Evolutionary conservation across 495 filamentous ascomycete genomes (phyloP), one percentile per base, ranked within the genome.

Genomic region (Platismatia glauca): DNA sequence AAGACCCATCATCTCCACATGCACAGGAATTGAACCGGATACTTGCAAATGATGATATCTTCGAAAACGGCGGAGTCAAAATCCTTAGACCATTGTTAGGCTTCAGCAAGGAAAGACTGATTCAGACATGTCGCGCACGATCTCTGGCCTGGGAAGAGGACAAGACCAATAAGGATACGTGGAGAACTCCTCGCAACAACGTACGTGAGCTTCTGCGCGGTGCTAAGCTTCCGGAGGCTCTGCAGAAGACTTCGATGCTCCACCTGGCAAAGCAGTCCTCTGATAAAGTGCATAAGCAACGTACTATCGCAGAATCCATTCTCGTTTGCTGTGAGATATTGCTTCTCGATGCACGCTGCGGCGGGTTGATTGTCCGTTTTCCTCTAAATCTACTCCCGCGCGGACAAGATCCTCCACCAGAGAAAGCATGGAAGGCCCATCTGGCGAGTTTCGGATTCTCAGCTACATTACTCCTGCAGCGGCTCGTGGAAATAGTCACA

Each of bases 101-200:
- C 5, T 90, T 93, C 67, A 75, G 76, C 55, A 98, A 98, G 70
- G 76, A 81, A 22, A 75, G 82, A 13, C 76, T 97, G 11, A 76
- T 88, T 2, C 82, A 82, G 1, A 95, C 91, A 3, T 96, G 92
- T 70, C 64, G 82, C 29, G 77, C 81, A 56, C 79, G 84, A 59
- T 66, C 75, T 2, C 75, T 94, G 29, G 75, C 76, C 4, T 97
- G 88, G 85, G 88, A 88, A 66, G 88, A 92, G 63, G 94, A 98
- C 69, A 75, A 78, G 55, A 95, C 91, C n/a, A 98, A 98, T 68
- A 71, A 80, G 43, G 89, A 96, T 70, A 79, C 77, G 24, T 91
- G 87, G 4, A 73, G 89, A 39, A 96, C 94, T 0, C 74, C 77
- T 41, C 81, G 94, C 55, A 98, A 97, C 69, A 83, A 92, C 0